phyloP scores from a whole-genome alignment of 176 grass and related monocot genomes.

The Oryza coarctata region DNA sequence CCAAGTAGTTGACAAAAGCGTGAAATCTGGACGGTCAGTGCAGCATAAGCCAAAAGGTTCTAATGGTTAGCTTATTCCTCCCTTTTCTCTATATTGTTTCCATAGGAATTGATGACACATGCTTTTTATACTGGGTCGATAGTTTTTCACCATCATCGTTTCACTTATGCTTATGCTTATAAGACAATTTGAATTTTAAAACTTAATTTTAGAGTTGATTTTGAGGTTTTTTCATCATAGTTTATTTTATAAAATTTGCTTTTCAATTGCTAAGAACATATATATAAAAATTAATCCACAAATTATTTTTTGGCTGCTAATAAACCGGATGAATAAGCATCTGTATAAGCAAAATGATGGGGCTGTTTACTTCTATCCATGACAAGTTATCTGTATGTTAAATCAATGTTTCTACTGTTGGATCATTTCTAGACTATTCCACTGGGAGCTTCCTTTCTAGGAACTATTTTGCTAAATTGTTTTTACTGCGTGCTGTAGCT shows the following conservation, averaged over 20 bases:
- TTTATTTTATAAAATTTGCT: too few species aligned
- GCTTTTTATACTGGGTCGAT: neutral
- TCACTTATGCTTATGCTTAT: too few species aligned
- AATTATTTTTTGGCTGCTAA: too few species aligned
- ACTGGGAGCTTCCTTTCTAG: neutral
- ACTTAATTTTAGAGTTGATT: too few species aligned
- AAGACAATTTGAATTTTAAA: too few species aligned
- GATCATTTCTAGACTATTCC: neutral
- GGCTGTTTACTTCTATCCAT: neutral
- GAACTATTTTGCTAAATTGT: constrained; percentile 1
- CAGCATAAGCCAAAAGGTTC: constrained; percentile 76
- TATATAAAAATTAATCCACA: too few species aligned
- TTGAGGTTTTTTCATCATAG: too few species aligned
- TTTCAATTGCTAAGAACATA: too few species aligned
- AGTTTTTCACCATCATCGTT: too few species aligned
- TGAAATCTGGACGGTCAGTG: constrained; percentile 64
- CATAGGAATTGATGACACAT: neutral
- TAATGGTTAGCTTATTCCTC: constrained; percentile 37
- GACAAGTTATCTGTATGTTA: neutral
- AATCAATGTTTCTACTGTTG: neutral
- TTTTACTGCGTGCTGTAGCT: neutral
- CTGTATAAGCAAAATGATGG: too few species aligned
- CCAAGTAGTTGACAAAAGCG: constrained; percentile 63
- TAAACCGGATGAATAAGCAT: too few species aligned
- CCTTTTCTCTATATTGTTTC: neutral